Base-by-base conservation (phyloP, 2,329 filamentous ascomycete species). In the Aspergillus spinulosporus region DNA sequence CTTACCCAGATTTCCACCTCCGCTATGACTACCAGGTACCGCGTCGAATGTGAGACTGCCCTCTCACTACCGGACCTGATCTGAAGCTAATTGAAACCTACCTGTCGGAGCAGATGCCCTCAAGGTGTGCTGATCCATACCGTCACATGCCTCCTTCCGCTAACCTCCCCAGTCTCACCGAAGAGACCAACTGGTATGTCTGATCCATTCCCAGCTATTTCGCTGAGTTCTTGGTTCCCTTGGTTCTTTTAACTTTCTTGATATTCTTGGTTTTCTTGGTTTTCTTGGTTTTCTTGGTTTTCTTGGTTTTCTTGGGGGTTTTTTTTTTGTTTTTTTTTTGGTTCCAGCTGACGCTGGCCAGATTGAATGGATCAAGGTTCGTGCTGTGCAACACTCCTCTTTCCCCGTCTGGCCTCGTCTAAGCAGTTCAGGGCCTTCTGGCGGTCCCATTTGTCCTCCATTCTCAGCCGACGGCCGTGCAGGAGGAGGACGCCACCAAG, bases 391-490 rank as follows among this genome's bases (percentile, higher is more conserved):
- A 15, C 14, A 5, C 21, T 14, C 1, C 11, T 36, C 34, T 34
- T 3, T 6, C 60, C 21, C 21, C 21, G 59, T 52, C 37, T 50
- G 5, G 49, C 31, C 31, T 14, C 44, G 5, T 49, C 14, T 7
- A 11, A 54, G 21, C n/a, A 31, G 39, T 8, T 44, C 52, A 77
- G 73, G 90, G 88, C 39, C 83, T 97, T 3, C 80, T 97, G 9
- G 94, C 94, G 1, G 93, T 97, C 0, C 94, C 94, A 0, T 99
- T 99, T 71, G 93, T 99, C 39, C 84, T 99, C 52, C 92, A 96
- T 73, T 97, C 93, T 1, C 92, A 97, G 71, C 94, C 94, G 3
- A 95, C 91, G 1, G 91, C 91, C 15, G 85, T 92, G 42, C 92
- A 93, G 67, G 88, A 92, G 62, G 80, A 84, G 55, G 82, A 85